These are phyloP conservation scores for Colletotrichum endophyticum DNA, from an alignment of 2,329 filamentous ascomycete species.

Conservation along the genomic window DNA sequence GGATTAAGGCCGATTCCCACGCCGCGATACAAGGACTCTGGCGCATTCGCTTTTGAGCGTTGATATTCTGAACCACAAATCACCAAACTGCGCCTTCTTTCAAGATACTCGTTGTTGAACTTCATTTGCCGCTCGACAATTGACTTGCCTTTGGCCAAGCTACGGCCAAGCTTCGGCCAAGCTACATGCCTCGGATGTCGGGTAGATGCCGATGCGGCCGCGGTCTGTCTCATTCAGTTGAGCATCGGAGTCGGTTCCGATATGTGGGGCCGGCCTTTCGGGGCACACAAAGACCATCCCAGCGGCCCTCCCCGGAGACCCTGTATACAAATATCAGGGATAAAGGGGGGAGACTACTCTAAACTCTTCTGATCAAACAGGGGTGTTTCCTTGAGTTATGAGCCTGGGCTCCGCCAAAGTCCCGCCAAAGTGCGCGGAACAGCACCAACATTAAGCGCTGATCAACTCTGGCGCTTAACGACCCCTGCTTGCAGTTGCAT, in stretches of 20 bases:
- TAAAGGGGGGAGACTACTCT: background rate
- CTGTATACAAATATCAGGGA: background rate
- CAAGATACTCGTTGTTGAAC: background rate
- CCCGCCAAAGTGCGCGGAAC: background rate
- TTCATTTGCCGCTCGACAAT: background rate
- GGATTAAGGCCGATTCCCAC: background rate
- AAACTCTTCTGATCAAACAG: background rate
- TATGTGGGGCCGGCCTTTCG: background rate
- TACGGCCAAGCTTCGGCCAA: background rate
- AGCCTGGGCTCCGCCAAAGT: background rate
- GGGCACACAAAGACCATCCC: background rate
- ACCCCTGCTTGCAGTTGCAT: background rate
- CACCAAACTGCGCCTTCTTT: background rate
- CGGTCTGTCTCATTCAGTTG: background rate
- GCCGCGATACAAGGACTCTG: background rate
- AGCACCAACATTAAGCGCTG: background rate
- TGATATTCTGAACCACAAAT: background rate
- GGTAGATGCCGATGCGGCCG: background rate
- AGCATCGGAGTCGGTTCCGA: background rate
- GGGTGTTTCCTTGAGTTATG: rapidly evolving
- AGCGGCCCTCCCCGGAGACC: background rate
- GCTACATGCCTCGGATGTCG: background rate
- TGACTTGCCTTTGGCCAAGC: background rate
- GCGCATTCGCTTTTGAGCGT: background rate
- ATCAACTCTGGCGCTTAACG: background rate